phyloP scores from a whole-genome alignment of 2,329 filamentous ascomycete genomes.

The Plenodomus tracheiphilus region DNA sequence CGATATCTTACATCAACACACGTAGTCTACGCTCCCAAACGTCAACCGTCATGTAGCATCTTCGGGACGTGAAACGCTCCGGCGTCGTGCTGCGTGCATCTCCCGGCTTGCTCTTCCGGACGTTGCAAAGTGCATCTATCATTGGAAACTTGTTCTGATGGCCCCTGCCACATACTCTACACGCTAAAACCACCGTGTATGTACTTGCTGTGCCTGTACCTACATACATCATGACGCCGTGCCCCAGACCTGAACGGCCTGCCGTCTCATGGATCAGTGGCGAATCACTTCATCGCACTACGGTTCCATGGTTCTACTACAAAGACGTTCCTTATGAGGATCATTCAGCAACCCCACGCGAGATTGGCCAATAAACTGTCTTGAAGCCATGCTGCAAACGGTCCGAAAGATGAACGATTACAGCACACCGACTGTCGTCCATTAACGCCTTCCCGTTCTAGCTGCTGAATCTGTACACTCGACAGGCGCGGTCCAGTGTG shows the following conservation, averaged over 20 bases:
- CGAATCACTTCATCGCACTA: not conserved
- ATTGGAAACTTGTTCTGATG: not conserved
- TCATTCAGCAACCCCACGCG: constrained; percentile 4
- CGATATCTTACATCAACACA: not conserved
- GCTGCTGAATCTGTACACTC: constrained; percentile 15
- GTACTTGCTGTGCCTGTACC: too few species aligned
- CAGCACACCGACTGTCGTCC: not conserved
- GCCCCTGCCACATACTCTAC: not conserved
- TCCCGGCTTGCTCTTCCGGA: constrained; percentile 8
- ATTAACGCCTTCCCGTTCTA: constrained; percentile 9
- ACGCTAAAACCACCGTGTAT: too few species aligned
- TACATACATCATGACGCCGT: not conserved
- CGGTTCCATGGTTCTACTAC: not conserved
- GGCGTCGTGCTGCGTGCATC: constrained; percentile 6
- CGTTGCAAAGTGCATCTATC: constrained; percentile 15
- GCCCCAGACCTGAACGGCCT: not conserved
- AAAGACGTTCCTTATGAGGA: constrained; percentile 11
- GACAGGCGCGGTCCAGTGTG: constrained; percentile 1
- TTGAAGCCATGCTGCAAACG: constrained; percentile 5
- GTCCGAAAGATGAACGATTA: constrained; percentile 3
- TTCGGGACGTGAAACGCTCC: constrained; percentile 3
- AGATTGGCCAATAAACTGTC: constrained; percentile 8
- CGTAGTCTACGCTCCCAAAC: constrained; percentile 1
- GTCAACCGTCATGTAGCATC: constrained; percentile 1
- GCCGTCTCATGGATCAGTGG: not conserved